Percentiles rank a stretch among this genome's conserved stretches.
Evolutionary conservation across 2,329 filamentous ascomycete species (phyloP).

Genomic region (Phaeosphaeria sp.): DNA sequence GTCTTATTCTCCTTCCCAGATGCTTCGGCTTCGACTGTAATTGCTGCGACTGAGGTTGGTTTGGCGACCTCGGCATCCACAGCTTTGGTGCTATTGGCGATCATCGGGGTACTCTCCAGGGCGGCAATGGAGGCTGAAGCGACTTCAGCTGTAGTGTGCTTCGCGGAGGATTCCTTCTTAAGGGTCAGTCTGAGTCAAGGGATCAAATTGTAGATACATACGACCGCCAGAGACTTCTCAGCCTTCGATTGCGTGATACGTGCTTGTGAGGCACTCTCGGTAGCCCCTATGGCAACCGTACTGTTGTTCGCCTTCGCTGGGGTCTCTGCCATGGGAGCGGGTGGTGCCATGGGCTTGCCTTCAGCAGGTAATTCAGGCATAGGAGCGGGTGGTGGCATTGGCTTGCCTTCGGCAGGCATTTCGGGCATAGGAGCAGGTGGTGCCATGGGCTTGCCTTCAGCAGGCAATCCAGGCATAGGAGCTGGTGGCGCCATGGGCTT

Average conservation of each 20-base stretch:
- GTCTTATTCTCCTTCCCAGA: not conserved
- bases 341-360: not conserved
- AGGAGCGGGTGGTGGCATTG: conserved; percentile 1
- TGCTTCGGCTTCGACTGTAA: conserved; percentile 21
- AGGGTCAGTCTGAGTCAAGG: not conserved
- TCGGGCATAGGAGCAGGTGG: not conserved
- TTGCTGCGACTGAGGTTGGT: conserved; percentile 2
- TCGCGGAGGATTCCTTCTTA: not conserved
- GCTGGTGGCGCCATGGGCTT: conserved; percentile 1
- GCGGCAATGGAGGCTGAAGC: not conserved
- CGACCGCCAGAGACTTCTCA: conserved; percentile 16
- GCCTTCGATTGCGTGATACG: conserved; percentile 6
- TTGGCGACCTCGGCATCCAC: not conserved
- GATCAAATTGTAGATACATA: conserved; percentile 9
- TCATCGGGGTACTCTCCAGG: not conserved
- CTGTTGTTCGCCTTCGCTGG: not conserved
- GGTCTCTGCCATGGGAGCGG: not conserved
- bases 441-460: conserved; percentile 1
- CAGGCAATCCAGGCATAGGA: conserved; percentile 4
- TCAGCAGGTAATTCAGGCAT: conserved; percentile 4
- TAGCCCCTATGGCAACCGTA: not conserved
- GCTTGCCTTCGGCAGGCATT: not conserved
- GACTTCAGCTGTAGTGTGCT: not conserved
- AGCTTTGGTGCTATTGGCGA: not conserved
- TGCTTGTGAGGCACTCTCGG: conserved; percentile 3